Base-by-base conservation (phyloP, 2,329 filamentous ascomycete species). In the Trichophyton simii region DNA sequence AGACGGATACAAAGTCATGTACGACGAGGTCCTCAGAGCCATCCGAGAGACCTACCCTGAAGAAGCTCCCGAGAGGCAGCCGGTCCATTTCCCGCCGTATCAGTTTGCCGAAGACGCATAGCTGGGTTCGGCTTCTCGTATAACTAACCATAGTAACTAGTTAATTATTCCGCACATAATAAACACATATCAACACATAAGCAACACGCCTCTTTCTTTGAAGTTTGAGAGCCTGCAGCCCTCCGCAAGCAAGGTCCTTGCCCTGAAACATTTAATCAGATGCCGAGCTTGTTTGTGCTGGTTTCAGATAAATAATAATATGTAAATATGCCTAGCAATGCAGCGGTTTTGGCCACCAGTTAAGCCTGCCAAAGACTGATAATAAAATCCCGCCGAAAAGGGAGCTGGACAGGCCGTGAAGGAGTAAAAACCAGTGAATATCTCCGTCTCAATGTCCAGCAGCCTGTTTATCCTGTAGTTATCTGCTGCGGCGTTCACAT, bases 1-100 rank as follows among this genome's bases (percentile, higher is more conserved):
- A 0, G 72, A 72, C 31, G 84, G 80, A 3, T 86, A 86, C 66
- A 70, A 77, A 36, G 70, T 86, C 18, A 72, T 86, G 41, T 84
- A 77, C 64, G 72, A 79, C 4, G 79, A 81, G 65, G 65, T 85
- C 41, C 78, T 81, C 71, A 75, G 77, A 58, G 66, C 78, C 8
- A 81, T 87, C 63, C 68, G 69, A 52, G 66, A 72, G 55, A 72
- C 76, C 31, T 82, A 80, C 74, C 82, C 84, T 0, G 82, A 85
- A 60, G 76, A 82, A 63, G 68, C 73, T 31, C 81, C 83, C 1
- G 79, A 79, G 46, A 73, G 73, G 6, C 69, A 85, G 25, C 77
- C 78, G 0, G 76, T 78, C 67, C 74, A 82, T 3, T 77, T 84
- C 62, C 83, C 83, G 8, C 66, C 70, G 1, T 86, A 82, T 81